Evolutionary conservation across 2,329 filamentous ascomycete species (phyloP).

Genomic region (Fusarium irregulare): DNA sequence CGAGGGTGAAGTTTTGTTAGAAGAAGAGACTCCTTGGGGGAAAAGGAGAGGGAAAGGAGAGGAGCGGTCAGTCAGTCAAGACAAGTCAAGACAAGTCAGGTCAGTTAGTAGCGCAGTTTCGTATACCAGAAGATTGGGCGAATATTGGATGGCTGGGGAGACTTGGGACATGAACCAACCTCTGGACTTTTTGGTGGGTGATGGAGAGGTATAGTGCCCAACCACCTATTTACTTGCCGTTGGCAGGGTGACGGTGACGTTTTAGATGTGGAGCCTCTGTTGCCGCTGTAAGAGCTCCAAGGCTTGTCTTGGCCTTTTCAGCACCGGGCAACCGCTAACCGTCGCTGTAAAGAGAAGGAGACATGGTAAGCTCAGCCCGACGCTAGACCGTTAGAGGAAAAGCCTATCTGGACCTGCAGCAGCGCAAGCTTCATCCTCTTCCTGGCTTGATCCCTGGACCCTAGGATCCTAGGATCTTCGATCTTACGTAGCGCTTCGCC

Average conservation of each 20-base stretch:
- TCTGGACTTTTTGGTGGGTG: slow-evolving; percentile 41
- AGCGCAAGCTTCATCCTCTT: slow-evolving; percentile 23
- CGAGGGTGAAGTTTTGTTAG: slow-evolving; percentile 40
- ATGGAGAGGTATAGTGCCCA: slow-evolving; percentile 34
- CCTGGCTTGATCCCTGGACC: slow-evolving; percentile 36
- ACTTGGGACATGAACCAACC: slow-evolving; percentile 40
- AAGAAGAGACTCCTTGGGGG: slow-evolving; percentile 25
- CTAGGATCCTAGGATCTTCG: slow-evolving; percentile 41
- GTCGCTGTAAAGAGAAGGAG: slow-evolving; percentile 23
- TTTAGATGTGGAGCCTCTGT: slow-evolving; percentile 22
- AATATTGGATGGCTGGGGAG: slow-evolving; percentile 44
- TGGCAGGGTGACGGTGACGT: slow-evolving; percentile 44
- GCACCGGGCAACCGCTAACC: slow-evolving; percentile 43
- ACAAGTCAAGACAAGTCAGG: slow-evolving; percentile 2
- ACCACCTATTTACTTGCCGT: slow-evolving; percentile 46
- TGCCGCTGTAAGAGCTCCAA: slow-evolving; percentile 12
- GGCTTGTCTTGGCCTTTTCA: background rate
- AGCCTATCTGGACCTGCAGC: slow-evolving; percentile 34
- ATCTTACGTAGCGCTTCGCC: slow-evolving; percentile 39
- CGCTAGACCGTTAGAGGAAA: slow-evolving; percentile 17
- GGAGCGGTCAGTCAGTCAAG: slow-evolving; percentile 32
- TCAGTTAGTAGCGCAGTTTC: slow-evolving; percentile 26
- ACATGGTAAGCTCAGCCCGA: background rate
- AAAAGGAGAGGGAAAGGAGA: slow-evolving; percentile 35
- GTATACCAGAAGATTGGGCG: slow-evolving; percentile 36